Base-by-base conservation (phyloP, 495 filamentous ascomycete genomes). In the Amphirosellinia nigrospora region DNA sequence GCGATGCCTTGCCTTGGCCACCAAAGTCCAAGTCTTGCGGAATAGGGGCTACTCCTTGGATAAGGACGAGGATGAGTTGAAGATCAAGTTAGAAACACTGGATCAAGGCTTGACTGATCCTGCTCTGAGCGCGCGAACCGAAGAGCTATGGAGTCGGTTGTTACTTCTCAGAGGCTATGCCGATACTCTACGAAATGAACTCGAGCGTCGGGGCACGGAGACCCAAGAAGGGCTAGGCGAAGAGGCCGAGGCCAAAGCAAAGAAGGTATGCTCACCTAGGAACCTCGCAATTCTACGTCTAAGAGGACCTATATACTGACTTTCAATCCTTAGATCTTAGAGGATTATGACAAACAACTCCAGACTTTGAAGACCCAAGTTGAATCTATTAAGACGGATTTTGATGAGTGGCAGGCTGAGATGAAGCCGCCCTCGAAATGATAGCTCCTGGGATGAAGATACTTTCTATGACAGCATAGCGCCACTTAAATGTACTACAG, bases 101-200 rank as follows among this genome's bases (percentile, higher is more conserved):
- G 93, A 97, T 76, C 88, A 87, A 72, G 81, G 80, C 21, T 87
- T 95, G 19, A 90, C 91, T 65, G 96, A 99, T 81, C 95, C 96
- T 2, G 90, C 89, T 21, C 83, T 97, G 55, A 90, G 86, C 61
- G 94, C 94, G 5, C 83, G 94, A 66, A 89, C 89, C 63, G 96
- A 99, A 80, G 96, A 99, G 83, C 92, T 99, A 60, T 99, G 96
- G 96, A 96, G 96, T 43, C 85, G 96, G 39, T 91, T 99, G 87
- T 88, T 97, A 65, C 90, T 90, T 32, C 88, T 98, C 43, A 84
- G 93, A 72, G 93, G 95, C 70, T 88, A 93, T 71, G 92, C 92
- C 41, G 89, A 90, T 75, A 87, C 88, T 55, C 81, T 99, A 71
- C 91, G 93, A 79, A 85, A 86, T 61, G 94, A 97, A 82, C 86